Evolutionary conservation across 371 early-diverging fungal species (phyloP).

Genomic region (Gilbertella persicaria): DNA sequence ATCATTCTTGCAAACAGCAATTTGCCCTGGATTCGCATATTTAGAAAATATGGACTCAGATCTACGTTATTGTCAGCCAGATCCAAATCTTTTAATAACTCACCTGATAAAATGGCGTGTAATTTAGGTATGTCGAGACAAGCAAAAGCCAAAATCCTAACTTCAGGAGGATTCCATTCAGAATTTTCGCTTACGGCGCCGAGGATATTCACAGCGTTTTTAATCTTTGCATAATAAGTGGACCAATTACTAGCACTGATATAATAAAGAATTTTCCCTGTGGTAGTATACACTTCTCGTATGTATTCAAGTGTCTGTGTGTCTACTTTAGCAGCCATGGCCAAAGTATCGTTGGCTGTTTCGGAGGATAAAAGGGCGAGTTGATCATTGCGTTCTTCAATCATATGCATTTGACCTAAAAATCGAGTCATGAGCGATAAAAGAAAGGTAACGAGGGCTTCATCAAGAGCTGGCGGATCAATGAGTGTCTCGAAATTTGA

Average conservation of each 20-base stretch:
- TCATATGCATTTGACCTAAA: slow-evolving; percentile 48
- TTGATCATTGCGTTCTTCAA: slow-evolving; percentile 53
- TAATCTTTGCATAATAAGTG: slow-evolving; percentile 67
- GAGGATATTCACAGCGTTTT: slow-evolving; percentile 28
- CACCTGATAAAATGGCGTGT: slow-evolving; percentile 38
- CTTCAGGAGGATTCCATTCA: slow-evolving; percentile 32
- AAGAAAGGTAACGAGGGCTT: slow-evolving; percentile 65
- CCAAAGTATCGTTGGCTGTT: slow-evolving; percentile 32
- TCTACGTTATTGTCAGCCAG: slow-evolving; percentile 43
- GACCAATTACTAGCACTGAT: slow-evolving; percentile 82
- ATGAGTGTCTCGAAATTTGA: slow-evolving; percentile 12
- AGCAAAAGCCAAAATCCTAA: slow-evolving; percentile 38
- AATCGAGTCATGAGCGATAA: slow-evolving; percentile 64
- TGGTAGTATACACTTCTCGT: slow-evolving; percentile 57
- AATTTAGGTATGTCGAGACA: slow-evolving; percentile 26
- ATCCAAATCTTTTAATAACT: background rate
- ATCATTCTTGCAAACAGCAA: slow-evolving; percentile 68
- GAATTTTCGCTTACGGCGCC: slow-evolving; percentile 24
- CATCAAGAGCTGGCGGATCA: slow-evolving; percentile 80
- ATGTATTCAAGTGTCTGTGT: slow-evolving; percentile 41
- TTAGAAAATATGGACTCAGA: slow-evolving; percentile 59
- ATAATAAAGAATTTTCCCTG: slow-evolving; percentile 74
- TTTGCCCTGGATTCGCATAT: slow-evolving; percentile 69
- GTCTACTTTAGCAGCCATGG: slow-evolving; percentile 24
- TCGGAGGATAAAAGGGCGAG: slow-evolving; percentile 28